Base-by-base conservation (phyloP, 495 filamentous ascomycete genomes). In the Penicillium lagena region DNA sequence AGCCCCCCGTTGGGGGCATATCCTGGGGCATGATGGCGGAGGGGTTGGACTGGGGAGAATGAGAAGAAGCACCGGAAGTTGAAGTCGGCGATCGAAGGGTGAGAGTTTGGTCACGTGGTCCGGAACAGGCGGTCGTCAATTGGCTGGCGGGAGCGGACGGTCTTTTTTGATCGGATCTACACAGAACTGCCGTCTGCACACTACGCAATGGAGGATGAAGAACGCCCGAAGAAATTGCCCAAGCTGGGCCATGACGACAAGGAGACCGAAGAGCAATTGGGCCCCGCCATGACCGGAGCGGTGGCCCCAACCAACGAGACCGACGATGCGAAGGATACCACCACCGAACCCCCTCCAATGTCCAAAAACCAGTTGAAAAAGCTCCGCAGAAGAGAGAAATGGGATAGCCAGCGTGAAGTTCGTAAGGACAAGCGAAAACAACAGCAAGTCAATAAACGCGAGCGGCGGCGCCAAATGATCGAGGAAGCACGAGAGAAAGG, bases 1-100 rank as follows among this genome's bases (percentile, higher is more conserved):
- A 98, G 77, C 93, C 93, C 72, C 93, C 93, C 58, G 64, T 58
- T 50, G 93, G 93, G 69, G 93, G 93, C 74, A 98, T 86, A 80
- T 97, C 93, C 80, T 78, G 75, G 65, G 69, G 68, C 75, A 78
- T 78, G 43, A 52, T 74, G 67, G 51, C 55, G 57, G 22, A 22
- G 22, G 44, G 36, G 44, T 29, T 47, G 42, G 41, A 42, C 35
- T 28, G 37, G 52, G 41, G 40, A 46, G 42, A 47, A 7, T 52
- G 58, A 50, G 43, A 59, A 59, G 62, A 52, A 40, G 52, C 55
- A 45, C 55, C 53, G 52, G 64, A 69, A 64, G 63, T 68, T 64
- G 58, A 58, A 52, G 50, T 49, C 42, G 54, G 44, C n/a, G 10
- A 34, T 22, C 22, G 22, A 4, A 22, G 22, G 22, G 22, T 22